A percentile compares a stretch with the other conserved stretches of the same genome.
phyloP scores from a whole-genome alignment of 176 grass and related monocot species.

The Coix lacrymajobi region DNA sequence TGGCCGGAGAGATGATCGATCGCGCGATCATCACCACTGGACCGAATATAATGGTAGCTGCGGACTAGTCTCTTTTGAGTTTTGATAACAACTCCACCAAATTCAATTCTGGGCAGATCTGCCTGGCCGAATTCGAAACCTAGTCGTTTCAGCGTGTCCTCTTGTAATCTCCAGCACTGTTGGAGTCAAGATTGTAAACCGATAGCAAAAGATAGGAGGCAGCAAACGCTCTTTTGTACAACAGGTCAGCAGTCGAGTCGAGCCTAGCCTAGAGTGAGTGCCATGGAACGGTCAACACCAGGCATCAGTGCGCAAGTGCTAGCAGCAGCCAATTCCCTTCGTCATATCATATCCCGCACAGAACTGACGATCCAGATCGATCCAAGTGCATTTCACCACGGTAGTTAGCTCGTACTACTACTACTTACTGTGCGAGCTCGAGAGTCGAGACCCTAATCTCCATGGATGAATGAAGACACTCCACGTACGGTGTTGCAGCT shows the following conservation, averaged over 20 bases:
- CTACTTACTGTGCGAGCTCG: neutral
- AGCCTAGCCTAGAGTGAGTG: neutral
- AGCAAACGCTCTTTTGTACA: neutral
- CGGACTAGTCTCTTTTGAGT: neutral
- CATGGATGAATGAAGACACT: neutral
- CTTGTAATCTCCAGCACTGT: neutral
- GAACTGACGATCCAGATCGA: neutral
- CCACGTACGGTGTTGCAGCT: neutral
- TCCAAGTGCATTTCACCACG: neutral
- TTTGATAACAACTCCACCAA: neutral
- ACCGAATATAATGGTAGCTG: neutral
- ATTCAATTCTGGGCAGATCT: neutral
- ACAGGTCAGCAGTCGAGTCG: neutral
- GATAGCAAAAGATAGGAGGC: neutral
- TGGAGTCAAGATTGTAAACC: neutral
- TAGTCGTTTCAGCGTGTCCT: neutral
- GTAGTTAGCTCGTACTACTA: neutral
- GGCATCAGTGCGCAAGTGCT: too few species aligned
- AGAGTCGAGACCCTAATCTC: neutral
- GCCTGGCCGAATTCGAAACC: neutral
- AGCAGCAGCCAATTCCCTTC: neutral
- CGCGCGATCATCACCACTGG: too few species aligned
- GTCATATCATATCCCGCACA: neutral
- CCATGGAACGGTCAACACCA: constrained; percentile 18
- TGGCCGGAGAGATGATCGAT: neutral